These are phyloP conservation scores for Aspergillus cristatus DNA, from an alignment of 495 filamentous ascomycete species.

Conservation along the genomic window DNA sequence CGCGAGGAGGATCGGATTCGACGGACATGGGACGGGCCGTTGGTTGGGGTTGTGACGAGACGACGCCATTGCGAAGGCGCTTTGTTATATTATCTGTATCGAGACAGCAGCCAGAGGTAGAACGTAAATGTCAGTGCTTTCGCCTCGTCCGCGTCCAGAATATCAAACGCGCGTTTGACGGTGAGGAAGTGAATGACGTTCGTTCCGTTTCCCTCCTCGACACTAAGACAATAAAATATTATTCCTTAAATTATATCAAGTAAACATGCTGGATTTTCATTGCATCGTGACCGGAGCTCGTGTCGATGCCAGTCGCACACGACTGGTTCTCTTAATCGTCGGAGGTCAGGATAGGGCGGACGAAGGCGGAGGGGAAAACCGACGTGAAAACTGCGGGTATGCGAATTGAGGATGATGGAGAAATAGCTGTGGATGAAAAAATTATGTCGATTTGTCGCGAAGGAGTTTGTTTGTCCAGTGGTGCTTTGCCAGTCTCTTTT, in stretches of 20 bases:
- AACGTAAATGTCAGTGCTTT: too few species aligned
- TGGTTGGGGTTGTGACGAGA: constrained; percentile 17
- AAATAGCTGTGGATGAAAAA: neutral
- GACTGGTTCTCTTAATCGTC: neutral
- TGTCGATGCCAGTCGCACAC: neutral
- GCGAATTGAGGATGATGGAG: neutral
- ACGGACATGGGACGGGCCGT: constrained; percentile 39
- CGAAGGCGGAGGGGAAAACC: neutral
- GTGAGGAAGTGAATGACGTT: neutral
- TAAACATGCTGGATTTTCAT: neutral
- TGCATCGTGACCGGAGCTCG: neutral
- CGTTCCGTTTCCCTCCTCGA: neutral
- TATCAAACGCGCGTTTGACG: too few species aligned
- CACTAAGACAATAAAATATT: neutral
- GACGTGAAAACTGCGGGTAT: too few species aligned
- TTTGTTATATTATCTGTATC: neutral
- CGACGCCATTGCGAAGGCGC: constrained; percentile 23
- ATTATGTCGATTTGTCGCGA: too few species aligned
- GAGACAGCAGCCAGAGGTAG: too few species aligned
- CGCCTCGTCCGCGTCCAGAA: too few species aligned
- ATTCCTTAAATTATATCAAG: neutral
- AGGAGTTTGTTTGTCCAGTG: neutral
- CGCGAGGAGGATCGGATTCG: constrained; percentile 41
- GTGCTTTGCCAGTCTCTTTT: neutral
- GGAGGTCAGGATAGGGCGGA: neutral